Evolutionary conservation across 495 filamentous ascomycete genomes (phyloP), one percentile per base, ranked within the genome.

Genomic region (Immersiella caudata): DNA sequence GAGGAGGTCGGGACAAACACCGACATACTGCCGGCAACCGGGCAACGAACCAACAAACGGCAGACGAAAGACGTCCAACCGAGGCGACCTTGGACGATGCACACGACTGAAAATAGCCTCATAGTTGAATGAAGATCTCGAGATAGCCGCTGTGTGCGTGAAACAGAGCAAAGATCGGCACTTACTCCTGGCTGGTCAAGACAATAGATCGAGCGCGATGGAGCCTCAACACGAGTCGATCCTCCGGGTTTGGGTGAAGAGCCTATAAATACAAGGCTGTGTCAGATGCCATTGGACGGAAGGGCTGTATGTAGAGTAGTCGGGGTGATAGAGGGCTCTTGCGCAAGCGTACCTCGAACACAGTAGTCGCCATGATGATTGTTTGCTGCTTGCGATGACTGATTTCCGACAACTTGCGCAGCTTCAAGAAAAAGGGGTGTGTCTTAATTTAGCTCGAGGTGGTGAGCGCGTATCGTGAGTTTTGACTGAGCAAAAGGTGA

Each of bases 151-250:
- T 14, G 40, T 12, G 40, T 14, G 9, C 26, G 16, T 20, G 21
- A 18, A 46, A 57, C 21, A 21, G 26, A 51, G 46, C 36, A 50
- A 33, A 71, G 60, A 64, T 11, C 27, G 4, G 62, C 40, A 82
- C 82, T 74, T 72, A 87, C 80, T 99, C 95, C 68, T 88, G 81
- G 18, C 87, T 81, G 6, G 93, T 95, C 56, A 97, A 85, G 22
- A 94, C 82, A 7, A 96, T 92, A 35, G 90, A 91, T 54, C 91
- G 87, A 58, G 94, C 93, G 40, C 94, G 89, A 83, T 97, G 94
- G 69, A 91, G 82, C 52, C 93, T 90, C 22, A 95, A 84, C 57
- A 84, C 82, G 35, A 85, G 77, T 18, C 72, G 75, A 70, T 87
- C 83, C 71, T 87, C 82, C 27, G 82, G 84, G 61, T 87, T 70